phyloP scores from a whole-genome alignment of 257 asterid species.

The Plantago major region DNA sequence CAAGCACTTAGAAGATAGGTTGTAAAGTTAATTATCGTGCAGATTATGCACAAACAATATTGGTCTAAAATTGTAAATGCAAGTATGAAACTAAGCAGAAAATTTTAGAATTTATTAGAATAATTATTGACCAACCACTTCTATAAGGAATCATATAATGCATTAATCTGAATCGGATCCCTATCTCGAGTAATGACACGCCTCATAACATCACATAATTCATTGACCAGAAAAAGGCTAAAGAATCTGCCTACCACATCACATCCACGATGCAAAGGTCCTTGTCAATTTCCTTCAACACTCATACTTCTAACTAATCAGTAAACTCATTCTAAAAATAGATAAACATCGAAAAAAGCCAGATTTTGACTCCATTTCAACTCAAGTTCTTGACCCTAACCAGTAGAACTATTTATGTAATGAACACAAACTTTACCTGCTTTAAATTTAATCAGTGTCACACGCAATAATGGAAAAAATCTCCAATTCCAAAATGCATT shows the following conservation, averaged over 20 bases:
- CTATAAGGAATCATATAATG: too few species aligned
- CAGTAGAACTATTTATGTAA: neutral
- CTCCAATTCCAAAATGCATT: neutral
- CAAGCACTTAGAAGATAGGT: neutral
- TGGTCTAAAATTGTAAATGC: neutral
- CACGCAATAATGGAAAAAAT: slow-evolving; percentile 1
- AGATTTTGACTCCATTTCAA: slow-evolving; percentile 6
- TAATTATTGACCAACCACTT: too few species aligned
- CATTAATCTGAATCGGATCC: neutral
- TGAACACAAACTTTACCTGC: neutral
- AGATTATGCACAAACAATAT: neutral
- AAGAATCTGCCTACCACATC: neutral
- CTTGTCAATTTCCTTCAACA: slow-evolving; percentile 10
- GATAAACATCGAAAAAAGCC: slow-evolving; percentile 8
- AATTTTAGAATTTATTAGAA: too few species aligned
- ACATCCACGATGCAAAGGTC: neutral
- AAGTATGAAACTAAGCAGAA: neutral
- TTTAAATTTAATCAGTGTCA: slow-evolving; percentile 1
- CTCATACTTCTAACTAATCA: slow-evolving; percentile 1
- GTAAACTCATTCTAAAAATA: neutral
- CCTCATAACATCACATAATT: neutral
- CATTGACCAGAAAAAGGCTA: neutral
- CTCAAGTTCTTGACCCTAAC: neutral
- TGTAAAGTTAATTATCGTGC: neutral
- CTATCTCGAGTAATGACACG: neutral